Evolutionary conservation across 495 filamentous ascomycete genomes (phyloP).

Genomic region (Penicillium psychrofluorescens): DNA sequence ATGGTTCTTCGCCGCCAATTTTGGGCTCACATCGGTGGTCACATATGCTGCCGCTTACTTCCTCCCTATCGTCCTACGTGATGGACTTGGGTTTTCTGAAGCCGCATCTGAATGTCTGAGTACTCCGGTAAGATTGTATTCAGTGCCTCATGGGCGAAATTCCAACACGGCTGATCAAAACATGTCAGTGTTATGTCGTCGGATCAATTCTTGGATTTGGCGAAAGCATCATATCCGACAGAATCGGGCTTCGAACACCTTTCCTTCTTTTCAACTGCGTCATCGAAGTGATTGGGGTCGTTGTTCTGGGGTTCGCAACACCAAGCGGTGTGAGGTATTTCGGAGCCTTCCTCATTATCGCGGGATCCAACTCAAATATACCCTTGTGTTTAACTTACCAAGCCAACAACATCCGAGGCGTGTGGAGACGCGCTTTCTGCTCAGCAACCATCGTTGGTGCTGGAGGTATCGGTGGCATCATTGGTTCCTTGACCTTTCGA

Average conservation of each 20-base stretch:
- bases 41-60: slow-evolving; percentile 55
- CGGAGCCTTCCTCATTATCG: too few relatives aligned
- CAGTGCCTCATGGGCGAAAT: slow-evolving; percentile 37
- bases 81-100: slow-evolving; percentile 53
- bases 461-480: slow-evolving; percentile 47
- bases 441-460: slow-evolving; percentile 38
- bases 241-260: too few relatives aligned
- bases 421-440: slow-evolving; percentile 52
- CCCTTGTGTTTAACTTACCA: slow-evolving; percentile 37
- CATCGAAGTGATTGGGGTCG: too few relatives aligned
- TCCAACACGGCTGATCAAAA: neutral
- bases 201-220: too few relatives aligned
- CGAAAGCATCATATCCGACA: too few relatives aligned
- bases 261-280: too few relatives aligned
- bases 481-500: slow-evolving; percentile 45
- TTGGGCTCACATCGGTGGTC: slow-evolving; percentile 40
- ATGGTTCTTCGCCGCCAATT: slow-evolving; percentile 44
- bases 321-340: too few relatives aligned
- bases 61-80: slow-evolving; percentile 55
- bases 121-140: slow-evolving; percentile 47
- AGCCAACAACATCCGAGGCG: slow-evolving; percentile 51
- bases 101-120: slow-evolving; percentile 47
- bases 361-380: neutral
- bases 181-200: too few relatives aligned
- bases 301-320: too few relatives aligned